Evolutionary conservation across 2,329 filamentous ascomycete species (phyloP).

Genomic region (Neurospora crassa): DNA sequence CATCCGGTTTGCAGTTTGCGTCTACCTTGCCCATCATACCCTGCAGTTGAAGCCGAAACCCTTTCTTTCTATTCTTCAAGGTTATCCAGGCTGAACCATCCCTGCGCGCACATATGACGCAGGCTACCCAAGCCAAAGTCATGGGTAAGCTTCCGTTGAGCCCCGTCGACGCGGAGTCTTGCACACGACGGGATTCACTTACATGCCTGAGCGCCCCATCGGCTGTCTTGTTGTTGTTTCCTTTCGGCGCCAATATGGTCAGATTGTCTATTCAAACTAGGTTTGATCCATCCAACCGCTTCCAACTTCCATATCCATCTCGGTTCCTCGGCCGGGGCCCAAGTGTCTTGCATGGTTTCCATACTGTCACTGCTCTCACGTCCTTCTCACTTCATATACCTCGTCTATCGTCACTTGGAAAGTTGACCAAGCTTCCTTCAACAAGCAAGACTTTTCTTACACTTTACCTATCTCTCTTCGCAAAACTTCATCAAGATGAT

Average conservation of each 20-base stretch:
- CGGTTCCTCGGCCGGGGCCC: slow-evolving; percentile 1
- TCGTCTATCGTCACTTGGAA: background rate
- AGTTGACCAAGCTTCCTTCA: background rate
- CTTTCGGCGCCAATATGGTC: slow-evolving; percentile 23
- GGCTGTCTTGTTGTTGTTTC: slow-evolving; percentile 19
- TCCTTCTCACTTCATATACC: background rate
- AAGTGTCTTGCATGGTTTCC: background rate
- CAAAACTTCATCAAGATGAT: slow-evolving; percentile 15
- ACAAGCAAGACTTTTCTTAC: background rate
- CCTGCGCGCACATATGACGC: slow-evolving; percentile 25
- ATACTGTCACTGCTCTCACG: background rate
- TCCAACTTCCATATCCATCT: slow-evolving; percentile 3
- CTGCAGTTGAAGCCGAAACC: slow-evolving; percentile 14
- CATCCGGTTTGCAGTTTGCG: slow-evolving; percentile 18
- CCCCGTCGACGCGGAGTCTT: slow-evolving; percentile 21
- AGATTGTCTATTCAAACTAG: slow-evolving; percentile 19
- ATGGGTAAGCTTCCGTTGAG: slow-evolving; percentile 18
- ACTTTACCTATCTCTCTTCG: background rate
- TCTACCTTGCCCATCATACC: slow-evolving; percentile 2
- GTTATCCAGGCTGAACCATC: slow-evolving; percentile 19
- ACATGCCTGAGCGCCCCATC: slow-evolving; percentile 24
- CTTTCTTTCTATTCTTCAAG: slow-evolving; percentile 9
- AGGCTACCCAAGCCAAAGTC: slow-evolving; percentile 20
- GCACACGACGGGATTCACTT: slow-evolving; percentile 20
- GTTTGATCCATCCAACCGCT: slow-evolving; percentile 18